Evolutionary conservation across 2,329 filamentous ascomycete genomes (phyloP).

Genomic region (Botrytis galanthina): DNA sequence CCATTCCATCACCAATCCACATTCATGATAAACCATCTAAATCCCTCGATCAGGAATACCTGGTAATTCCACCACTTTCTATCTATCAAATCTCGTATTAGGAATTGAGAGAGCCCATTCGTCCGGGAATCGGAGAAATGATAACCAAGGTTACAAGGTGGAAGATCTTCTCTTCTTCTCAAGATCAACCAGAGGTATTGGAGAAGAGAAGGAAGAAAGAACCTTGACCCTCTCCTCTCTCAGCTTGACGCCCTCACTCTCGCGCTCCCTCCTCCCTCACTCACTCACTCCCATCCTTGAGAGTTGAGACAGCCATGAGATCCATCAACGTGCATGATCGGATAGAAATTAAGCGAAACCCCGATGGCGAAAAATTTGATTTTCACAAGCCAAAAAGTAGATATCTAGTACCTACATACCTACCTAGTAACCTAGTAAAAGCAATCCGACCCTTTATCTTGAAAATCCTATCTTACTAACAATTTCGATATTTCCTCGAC

Average conservation of each 20-base stretch:
- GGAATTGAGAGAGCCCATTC: background rate
- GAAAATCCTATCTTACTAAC: background rate
- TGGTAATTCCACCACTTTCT: background rate
- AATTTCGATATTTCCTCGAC: background rate
- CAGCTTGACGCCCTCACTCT: too few relatives aligned
- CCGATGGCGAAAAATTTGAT: conserved; percentile 6
- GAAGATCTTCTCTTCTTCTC: background rate
- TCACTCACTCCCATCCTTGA: too few relatives aligned
- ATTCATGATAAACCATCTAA: background rate
- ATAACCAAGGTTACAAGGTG: background rate
- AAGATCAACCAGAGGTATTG: background rate
- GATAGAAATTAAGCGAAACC: background rate
- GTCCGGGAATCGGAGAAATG: background rate
- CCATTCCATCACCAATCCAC: background rate
- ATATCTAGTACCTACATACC: too few relatives aligned
- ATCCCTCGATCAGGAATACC: background rate
- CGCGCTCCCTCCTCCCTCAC: too few relatives aligned
- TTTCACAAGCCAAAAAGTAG: conserved; percentile 16
- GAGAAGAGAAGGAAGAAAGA: background rate
- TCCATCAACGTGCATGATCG: background rate
- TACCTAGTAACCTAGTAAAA: too few relatives aligned
- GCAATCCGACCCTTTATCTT: conserved; percentile 2
- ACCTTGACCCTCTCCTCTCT: too few relatives aligned
- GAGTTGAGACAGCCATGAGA: too few relatives aligned
- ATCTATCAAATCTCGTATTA: background rate